Base-by-base conservation (phyloP, 2,329 filamentous ascomycete species). In the Sarocladiaceae sp. region DNA sequence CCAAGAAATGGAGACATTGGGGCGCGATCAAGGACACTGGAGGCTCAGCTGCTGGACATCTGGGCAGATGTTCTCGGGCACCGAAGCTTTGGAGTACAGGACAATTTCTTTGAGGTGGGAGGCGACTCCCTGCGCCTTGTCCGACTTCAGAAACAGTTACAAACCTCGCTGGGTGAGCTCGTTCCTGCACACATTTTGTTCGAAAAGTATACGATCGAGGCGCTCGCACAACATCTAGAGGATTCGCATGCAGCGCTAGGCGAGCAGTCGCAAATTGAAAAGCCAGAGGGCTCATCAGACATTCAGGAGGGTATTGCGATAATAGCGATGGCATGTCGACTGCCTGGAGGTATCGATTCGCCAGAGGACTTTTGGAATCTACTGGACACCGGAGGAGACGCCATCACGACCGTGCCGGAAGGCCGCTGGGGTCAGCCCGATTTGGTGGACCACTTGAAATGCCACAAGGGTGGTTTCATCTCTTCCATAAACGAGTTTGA, bases 381-480 rank as follows among this genome's bases (percentile, higher is more conserved):
- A 13, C 64, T 66, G 52, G 62, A 66, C 2, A 58, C 65, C 4
- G 66, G 62, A 18, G 62, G 65, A 8, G 66, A 64, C 15, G 69
- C 66, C 18, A 71, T 63, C 53, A 66, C 62, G 11, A 61, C 66
- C 17, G 61, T 71, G 2, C 71, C 71, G 17, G 62, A 70, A 56
- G 66, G 70, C 53, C 65, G 76, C 20, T 79, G 78, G 65, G 70
- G 73, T 55, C 65, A 70, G 33, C 60, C 66, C 6, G 66, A 69
- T 52, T 59, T 64, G 3, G 67, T 60, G 12, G 23, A 36, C 17
- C 18, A 51, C 23, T 48, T 46, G 17, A 53, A 55, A 35, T 57
- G 57, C 42, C 47, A 54, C n/a, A 36, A 20, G 29, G 57, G 57
- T 25, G 53, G 54, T 3, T 59, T 58, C 35, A 17, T 59, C 20